phyloP scores from a whole-genome alignment of 2,329 filamentous ascomycete genomes.

The Diaporthe vexans region DNA sequence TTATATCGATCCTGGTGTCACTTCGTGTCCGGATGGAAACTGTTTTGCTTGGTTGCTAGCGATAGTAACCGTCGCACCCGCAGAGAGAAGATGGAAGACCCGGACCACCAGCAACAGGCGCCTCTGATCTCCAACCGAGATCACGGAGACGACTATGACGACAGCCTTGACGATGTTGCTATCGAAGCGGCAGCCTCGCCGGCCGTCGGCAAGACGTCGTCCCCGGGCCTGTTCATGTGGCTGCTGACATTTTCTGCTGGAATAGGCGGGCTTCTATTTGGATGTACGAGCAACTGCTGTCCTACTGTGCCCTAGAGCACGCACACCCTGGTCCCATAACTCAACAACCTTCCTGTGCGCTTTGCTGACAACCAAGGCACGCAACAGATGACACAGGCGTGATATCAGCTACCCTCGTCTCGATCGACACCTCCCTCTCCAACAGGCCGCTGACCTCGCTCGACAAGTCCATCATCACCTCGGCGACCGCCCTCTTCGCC shows the following conservation, averaged over 20 bases:
- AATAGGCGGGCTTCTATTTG: constrained; percentile 77
- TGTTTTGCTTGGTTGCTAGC: constrained; percentile 1
- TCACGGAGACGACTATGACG: constrained; percentile 43
- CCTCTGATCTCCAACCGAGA: constrained; percentile 54
- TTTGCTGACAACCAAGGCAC: constrained; percentile 38
- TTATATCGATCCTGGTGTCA: not conserved
- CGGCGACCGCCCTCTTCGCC: constrained; percentile 77
- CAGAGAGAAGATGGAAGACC: constrained; percentile 36
- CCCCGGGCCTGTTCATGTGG: constrained; percentile 70
- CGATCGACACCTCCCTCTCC: constrained; percentile 72
- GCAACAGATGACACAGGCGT: constrained; percentile 74
- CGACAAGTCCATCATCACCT: constrained; percentile 80
- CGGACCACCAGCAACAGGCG: constrained; percentile 45
- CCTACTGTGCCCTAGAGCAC: too few species aligned
- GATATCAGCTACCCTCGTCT: constrained; percentile 77
- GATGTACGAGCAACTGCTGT: constrained; percentile 60
- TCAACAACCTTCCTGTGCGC: not conserved
- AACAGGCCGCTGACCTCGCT: constrained; percentile 69
- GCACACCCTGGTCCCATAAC: too few species aligned
- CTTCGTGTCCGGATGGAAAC: constrained; percentile 26
- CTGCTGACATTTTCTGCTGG: constrained; percentile 74
- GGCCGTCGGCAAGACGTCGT: constrained; percentile 33
- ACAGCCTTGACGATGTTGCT: constrained; percentile 49
- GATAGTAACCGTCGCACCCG: constrained; percentile 23
- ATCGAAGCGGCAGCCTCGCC: constrained; percentile 39